Evolutionary conservation across 805 yeast species (phyloP).

Genomic region (Candida morakotiae): DNA sequence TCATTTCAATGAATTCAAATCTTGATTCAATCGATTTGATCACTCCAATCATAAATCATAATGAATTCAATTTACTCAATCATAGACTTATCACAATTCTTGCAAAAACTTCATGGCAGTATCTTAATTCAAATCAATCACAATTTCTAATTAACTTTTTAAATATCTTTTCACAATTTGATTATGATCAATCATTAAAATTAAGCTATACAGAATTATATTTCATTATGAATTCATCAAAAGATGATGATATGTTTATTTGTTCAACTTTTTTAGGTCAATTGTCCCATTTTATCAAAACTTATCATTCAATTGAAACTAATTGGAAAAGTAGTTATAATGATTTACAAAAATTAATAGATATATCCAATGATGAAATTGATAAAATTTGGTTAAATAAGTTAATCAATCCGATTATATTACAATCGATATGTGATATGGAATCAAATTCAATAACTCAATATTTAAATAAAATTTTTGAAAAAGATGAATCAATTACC

Average conservation of each 20-base stretch:
- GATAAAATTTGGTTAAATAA: conserved; percentile 1
- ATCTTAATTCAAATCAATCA: background rate
- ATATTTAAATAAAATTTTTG: background rate
- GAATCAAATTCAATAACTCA: background rate
- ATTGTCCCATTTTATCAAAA: background rate
- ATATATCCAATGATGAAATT: background rate
- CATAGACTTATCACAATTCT: background rate
- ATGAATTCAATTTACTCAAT: background rate
- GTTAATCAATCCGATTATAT: background rate
- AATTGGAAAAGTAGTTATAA: conserved; percentile 1
- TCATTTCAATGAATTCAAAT: background rate
- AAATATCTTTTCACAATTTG: background rate
- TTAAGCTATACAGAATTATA: conserved; percentile 5
- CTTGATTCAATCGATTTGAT: background rate
- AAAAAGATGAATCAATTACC: background rate
- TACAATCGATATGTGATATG: background rate
- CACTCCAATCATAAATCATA: conserved; percentile 1
- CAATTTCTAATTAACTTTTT: background rate
- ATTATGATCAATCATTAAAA: background rate
- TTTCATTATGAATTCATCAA: conserved; percentile 3
- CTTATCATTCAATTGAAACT: background rate
- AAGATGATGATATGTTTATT: background rate
- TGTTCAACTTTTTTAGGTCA: conserved; percentile 1
- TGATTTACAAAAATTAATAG: conserved; percentile 2
- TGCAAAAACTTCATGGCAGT: conserved; percentile 1